Conservation (phyloP, 2,329 filamentous ascomycete species). For the Triangularia setosa region DNA sequence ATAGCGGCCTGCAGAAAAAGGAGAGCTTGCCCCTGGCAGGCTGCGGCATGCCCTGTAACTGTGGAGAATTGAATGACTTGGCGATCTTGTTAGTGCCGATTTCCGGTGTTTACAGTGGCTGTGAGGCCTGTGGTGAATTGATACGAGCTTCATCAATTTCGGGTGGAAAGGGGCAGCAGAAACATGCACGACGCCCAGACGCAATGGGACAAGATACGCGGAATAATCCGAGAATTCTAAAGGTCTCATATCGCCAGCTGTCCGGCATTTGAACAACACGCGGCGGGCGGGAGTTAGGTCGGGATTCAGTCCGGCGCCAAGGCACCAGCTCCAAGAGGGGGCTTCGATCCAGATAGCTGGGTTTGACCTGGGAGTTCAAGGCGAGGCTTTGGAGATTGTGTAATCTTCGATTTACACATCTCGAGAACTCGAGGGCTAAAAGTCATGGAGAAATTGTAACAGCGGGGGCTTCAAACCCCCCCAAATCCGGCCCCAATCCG, state of each 20-base stretch:
- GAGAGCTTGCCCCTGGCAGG: neutral
- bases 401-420: no score
- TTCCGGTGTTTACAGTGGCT: neutral
- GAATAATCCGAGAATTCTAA: neutral
- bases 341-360: neutral
- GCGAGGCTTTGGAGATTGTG: no score
- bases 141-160: conserved; percentile 1
- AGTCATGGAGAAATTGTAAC: neutral
- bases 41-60: neutral
- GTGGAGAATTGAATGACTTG: neutral
- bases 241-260: neutral
- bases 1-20: neutral
- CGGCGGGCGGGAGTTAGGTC: neutral
- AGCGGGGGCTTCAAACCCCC: neutral
- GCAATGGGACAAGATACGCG: neutral
- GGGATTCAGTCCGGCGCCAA: neutral
- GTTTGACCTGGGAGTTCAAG: neutral
- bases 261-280: neutral
- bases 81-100: neutral
- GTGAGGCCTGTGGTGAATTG: neutral
- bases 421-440: neutral
- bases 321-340: neutral
- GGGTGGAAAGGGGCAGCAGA: neutral
- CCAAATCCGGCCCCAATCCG: neutral
- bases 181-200: neutral